These are phyloP conservation scores for Zymoseptoria tritici DNA, from an alignment of 2,329 filamentous ascomycete genomes.

Conservation along the genomic window DNA sequence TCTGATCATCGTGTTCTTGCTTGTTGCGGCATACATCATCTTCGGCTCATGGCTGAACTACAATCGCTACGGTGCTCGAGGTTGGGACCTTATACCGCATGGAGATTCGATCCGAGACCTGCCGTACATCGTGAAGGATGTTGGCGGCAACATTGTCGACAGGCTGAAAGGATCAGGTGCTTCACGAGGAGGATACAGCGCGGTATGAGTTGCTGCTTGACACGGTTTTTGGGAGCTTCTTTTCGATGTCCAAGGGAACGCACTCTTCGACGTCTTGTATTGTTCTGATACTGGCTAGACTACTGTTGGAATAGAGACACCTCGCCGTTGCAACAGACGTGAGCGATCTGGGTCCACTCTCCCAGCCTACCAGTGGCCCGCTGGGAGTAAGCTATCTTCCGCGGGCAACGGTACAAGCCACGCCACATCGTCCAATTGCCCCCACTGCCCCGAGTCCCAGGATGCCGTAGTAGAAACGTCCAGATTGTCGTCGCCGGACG, in stretches of 20 bases:
- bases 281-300: background rate
- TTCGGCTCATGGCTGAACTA: conserved; percentile 99
- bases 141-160: conserved; percentile 68
- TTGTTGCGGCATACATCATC: conserved; percentile 82
- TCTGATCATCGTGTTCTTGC: conserved; percentile 80
- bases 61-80: conserved; percentile 87
- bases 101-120: conserved; percentile 86
- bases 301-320: background rate
- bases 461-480: background rate
- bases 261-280: background rate
- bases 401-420: background rate
- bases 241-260: background rate
- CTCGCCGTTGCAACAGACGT: background rate
- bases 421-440: background rate
- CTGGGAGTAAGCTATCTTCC: background rate
- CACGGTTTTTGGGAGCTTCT: background rate
- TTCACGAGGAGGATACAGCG: conserved; percentile 85
- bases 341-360: background rate
- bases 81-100: conserved; percentile 91
- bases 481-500: background rate
- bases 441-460: background rate
- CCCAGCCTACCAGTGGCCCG: background rate
- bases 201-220: conserved; percentile 51
- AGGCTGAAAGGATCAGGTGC: conserved; percentile 71
- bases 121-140: conserved; percentile 88